Conservation (phyloP, 495 filamentous ascomycete species). For the Bacidia gigantensis region DNA sequence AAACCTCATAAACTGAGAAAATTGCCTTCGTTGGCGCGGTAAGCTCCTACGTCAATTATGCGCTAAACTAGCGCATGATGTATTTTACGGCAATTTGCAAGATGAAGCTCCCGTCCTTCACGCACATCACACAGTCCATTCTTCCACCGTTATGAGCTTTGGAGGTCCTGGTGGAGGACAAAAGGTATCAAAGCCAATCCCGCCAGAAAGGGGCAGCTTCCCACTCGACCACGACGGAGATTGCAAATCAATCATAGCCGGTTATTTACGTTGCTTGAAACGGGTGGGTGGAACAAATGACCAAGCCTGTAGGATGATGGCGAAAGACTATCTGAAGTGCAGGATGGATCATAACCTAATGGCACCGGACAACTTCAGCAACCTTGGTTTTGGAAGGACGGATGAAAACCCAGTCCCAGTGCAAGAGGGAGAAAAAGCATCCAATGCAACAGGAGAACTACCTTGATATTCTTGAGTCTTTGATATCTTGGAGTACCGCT, state of each 20-base stretch:
- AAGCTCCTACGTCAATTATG: not conserved
- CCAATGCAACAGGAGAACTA: too few species aligned
- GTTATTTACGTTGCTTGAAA: constrained; percentile 76
- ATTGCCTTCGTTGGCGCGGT: not conserved
- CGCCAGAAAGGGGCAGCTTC: constrained; percentile 92
- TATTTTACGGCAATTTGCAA: not conserved
- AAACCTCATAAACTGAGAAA: not conserved
- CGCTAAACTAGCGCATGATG: not conserved
- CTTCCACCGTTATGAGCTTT: constrained; percentile 40
- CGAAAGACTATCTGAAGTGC: constrained; percentile 78
- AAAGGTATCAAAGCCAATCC: constrained; percentile 55
- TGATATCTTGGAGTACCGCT: too few species aligned
- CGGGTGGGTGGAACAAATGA: constrained; percentile 70
- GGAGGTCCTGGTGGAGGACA: constrained; percentile 64
- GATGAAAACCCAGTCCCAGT: constrained; percentile 22
- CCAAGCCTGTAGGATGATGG: constrained; percentile 65
- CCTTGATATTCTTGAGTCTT: too few species aligned
- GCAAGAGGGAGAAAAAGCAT: not conserved
- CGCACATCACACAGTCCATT: not conserved
- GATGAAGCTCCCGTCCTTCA: not conserved
- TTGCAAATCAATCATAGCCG: constrained; percentile 75
- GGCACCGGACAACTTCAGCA: constrained; percentile 86
- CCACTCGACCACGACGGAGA: constrained; percentile 94
- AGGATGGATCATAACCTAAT: constrained; percentile 96
- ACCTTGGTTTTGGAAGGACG: constrained; percentile 63